These are phyloP conservation scores for Penicillium atrosanguineum DNA, from an alignment of 495 filamentous ascomycete species.

Conservation along the genomic window DNA sequence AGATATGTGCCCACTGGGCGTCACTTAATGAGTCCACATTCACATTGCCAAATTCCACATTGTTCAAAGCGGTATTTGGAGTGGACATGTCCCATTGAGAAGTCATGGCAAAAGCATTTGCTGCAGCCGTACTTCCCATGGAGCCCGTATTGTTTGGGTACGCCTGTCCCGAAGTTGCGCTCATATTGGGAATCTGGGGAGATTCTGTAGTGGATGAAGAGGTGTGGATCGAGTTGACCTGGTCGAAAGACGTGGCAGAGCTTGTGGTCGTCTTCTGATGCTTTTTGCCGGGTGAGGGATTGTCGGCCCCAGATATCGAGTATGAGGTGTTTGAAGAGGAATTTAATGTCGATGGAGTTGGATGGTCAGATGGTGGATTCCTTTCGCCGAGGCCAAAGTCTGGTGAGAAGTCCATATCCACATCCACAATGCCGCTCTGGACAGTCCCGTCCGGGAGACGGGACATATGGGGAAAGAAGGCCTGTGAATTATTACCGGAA, in stretches of 20 bases:
- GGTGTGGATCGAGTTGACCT: slow-evolving; percentile 14
- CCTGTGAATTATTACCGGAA: background rate
- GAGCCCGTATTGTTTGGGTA: slow-evolving; percentile 14
- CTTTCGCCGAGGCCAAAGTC: slow-evolving; percentile 28
- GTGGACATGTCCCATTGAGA: slow-evolving; percentile 28
- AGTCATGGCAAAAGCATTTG: slow-evolving; percentile 15
- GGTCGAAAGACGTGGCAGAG: slow-evolving; percentile 16
- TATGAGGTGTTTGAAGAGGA: slow-evolving; percentile 37
- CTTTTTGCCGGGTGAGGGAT: slow-evolving; percentile 20
- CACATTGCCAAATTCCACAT: slow-evolving; percentile 18
- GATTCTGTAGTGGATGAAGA: slow-evolving; percentile 12
- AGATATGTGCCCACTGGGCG: slow-evolving; percentile 38
- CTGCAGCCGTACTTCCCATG: slow-evolving; percentile 6
- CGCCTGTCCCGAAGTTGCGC: slow-evolving; percentile 10
- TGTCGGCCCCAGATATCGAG: slow-evolving; percentile 26
- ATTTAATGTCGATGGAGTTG: slow-evolving; percentile 36
- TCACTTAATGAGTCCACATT: slow-evolving; percentile 29
- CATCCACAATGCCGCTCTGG: slow-evolving; percentile 18
- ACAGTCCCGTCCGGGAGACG: slow-evolving; percentile 1
- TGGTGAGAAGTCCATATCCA: slow-evolving; percentile 33
- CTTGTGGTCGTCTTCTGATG: slow-evolving; percentile 12
- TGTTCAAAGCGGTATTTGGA: slow-evolving; percentile 10
- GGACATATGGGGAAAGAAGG: slow-evolving; percentile 6
- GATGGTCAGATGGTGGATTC: slow-evolving; percentile 34
- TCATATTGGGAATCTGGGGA: slow-evolving; percentile 12